Percentiles rank a stretch among this genome's conserved stretches.
phyloP scores from a whole-genome alignment of 768 basidiomycete genomes.

The Boletales sp. region DNA sequence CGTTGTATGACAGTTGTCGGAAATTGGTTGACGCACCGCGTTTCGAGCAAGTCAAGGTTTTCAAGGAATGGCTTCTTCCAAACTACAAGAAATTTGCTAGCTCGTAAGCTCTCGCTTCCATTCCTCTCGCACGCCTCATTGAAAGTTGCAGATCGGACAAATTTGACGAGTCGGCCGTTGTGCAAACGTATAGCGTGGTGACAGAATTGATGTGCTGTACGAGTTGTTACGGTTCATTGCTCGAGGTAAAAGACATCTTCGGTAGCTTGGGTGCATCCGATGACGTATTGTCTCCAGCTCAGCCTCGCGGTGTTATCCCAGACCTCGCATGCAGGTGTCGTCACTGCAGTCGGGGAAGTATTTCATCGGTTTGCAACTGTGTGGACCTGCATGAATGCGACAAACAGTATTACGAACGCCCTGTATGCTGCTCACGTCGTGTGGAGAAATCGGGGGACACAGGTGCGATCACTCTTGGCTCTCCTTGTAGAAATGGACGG shows the following conservation, averaged over 20 bases:
- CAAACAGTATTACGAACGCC: slow-evolving; percentile 50
- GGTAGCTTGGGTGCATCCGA: neutral
- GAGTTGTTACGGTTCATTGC: slow-evolving; percentile 62
- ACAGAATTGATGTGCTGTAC: slow-evolving; percentile 58
- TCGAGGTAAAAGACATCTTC: slow-evolving; percentile 70
- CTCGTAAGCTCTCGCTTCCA: slow-evolving; percentile 35
- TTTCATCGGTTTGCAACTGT: slow-evolving; percentile 69
- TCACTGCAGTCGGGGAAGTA: slow-evolving; percentile 64
- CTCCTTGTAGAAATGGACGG: slow-evolving; percentile 65
- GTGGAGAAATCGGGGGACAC: slow-evolving; percentile 63
- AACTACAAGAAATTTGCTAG: slow-evolving; percentile 52
- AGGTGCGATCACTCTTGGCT: slow-evolving; percentile 60
- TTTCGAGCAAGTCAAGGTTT: slow-evolving; percentile 70
- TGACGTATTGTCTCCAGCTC: slow-evolving; percentile 36
- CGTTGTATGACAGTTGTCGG: slow-evolving; percentile 42
- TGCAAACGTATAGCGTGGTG: slow-evolving; percentile 54
- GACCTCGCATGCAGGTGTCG: slow-evolving; percentile 47
- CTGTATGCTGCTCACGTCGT: slow-evolving; percentile 59
- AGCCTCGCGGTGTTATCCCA: slow-evolving; percentile 53
- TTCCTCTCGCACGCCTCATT: neutral
- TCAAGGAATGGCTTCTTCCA: slow-evolving; percentile 75
- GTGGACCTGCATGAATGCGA: slow-evolving; percentile 75
- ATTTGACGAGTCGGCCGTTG: slow-evolving; percentile 34
- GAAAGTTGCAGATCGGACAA: slow-evolving; percentile 24
- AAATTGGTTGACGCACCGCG: slow-evolving; percentile 54